Base-by-base conservation (phyloP, 129 eudicot species). In the Pittosporum tobira region DNA sequence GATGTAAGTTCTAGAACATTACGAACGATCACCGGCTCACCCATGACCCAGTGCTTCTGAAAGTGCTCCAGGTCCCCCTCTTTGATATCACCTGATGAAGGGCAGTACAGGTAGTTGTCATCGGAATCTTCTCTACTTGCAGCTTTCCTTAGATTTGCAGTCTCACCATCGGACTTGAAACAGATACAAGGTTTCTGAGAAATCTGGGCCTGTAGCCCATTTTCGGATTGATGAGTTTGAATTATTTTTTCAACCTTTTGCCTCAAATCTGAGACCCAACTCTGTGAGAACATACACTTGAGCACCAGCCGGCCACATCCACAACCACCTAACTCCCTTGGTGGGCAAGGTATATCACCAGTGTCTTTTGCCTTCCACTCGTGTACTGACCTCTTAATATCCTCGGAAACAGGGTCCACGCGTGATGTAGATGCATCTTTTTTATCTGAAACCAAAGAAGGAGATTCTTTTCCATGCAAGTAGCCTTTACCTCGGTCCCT, bases 341-440 rank as follows among this genome's bases (percentile, higher is more conserved):
- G 81, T 6, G 84, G 87, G 66, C 88, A 84, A 46, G 75, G 79
- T 26, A 80, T 74, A 26, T 58, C 59, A 50, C 88, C 85, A 63
- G 23, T 61, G 43, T 71, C 75, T 18, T 63, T 62, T 2, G 67
- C 52, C 50, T 53, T 67, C 84, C 84, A 79, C 8, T 64, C 48
- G 26, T 30, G n/a, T 9, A 11, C 26, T 24, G 4, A 3, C 43
- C 12, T 36, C 22, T 49, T 40, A 2, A 28, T 20, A 53, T 5
- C 15, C 8, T 45, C 5, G 16, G 66, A 29, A 45, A 3, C 45
- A 13, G 16, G 2, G 9, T n/a, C 30, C 15, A 9, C 23, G 13
- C 6, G 6, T 26, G 30, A 57, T 20, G 2, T 34, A 3, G 48
- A 29, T 52, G 52, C 24, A 18, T 6, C 30, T n/a, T 47, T 22